These are phyloP conservation scores for Kazachstania taianensis DNA, from an alignment of 805 yeast genomes.

Conservation along the genomic window DNA sequence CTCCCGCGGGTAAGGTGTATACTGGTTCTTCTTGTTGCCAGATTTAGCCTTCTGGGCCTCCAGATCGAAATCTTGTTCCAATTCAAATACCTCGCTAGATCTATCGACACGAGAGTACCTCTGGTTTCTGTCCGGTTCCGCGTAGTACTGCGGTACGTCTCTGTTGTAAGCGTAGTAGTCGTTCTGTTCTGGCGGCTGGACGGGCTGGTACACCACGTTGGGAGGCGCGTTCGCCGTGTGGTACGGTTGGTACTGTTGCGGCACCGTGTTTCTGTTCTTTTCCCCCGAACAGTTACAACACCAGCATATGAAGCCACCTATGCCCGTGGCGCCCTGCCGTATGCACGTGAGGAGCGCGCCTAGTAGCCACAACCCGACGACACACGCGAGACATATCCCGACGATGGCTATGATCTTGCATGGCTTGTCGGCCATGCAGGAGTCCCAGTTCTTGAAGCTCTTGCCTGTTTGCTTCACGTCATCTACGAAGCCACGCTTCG, in stretches of 20 bases:
- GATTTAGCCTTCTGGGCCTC: conserved; percentile 20
- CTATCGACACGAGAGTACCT: neutral
- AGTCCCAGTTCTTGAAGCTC: conserved; percentile 58
- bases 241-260: conserved; percentile 1
- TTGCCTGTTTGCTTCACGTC: conserved; percentile 29
- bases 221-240: conserved; percentile 12
- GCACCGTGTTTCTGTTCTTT: conserved; percentile 1
- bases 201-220: conserved; percentile 26
- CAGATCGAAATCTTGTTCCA: conserved; percentile 26
- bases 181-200: conserved; percentile 18
- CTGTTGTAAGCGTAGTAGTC: neutral
- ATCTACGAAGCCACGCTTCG: conserved; percentile 11
- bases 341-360: conserved; percentile 45
- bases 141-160: neutral
- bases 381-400: conserved; percentile 48
- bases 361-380: conserved; percentile 48
- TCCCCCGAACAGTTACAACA: conserved; percentile 19
- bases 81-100: conserved; percentile 17
- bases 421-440: conserved; percentile 67
- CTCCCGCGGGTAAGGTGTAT: neutral
- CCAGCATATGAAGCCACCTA: conserved; percentile 43
- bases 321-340: conserved; percentile 46
- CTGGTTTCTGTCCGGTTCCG: neutral
- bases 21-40: conserved; percentile 4
- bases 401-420: conserved; percentile 74